Evolutionary conservation across 169 alveolate species (phyloP).

Genomic region (Cryptosporidium felis): DNA sequence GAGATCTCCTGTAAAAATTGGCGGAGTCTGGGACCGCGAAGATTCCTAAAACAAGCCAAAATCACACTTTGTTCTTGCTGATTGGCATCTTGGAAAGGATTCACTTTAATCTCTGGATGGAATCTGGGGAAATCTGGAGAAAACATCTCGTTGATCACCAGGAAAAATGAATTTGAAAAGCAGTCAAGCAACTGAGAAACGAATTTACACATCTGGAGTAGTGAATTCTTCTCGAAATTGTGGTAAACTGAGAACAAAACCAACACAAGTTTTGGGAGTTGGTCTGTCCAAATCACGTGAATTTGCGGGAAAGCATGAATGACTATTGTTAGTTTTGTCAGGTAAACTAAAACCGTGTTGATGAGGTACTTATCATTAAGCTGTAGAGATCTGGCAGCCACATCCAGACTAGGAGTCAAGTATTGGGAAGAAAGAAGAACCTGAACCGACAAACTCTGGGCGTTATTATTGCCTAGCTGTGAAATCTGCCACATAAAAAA

Average conservation of each 20-base stretch:
- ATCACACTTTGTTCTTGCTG: constrained; percentile 18
- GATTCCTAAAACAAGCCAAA: not conserved
- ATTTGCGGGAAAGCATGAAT: not conserved
- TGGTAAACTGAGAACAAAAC: constrained; percentile 20
- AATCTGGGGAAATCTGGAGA: not conserved
- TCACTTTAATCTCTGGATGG: constrained; percentile 20
- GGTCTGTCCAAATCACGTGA: constrained; percentile 27
- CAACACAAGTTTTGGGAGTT: not conserved
- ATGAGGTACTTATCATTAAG: constrained; percentile 37
- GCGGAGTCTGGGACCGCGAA: constrained; percentile 7
- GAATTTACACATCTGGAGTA: constrained; percentile 24
- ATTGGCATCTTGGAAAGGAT: constrained; percentile 33
- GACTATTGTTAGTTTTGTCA: constrained; percentile 8
- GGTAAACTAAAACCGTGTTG: constrained; percentile 6
- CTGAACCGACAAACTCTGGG: constrained; percentile 8
- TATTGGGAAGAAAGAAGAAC: constrained; percentile 10
- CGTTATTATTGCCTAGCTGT: not conserved
- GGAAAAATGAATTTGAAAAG: constrained; percentile 22
- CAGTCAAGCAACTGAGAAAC: constrained; percentile 11
- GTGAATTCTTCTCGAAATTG: constrained; percentile 19
- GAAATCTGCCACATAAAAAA: constrained; percentile 64
- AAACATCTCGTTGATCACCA: constrained; percentile 28
- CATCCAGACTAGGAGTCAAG: constrained; percentile 3
- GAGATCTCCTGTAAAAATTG: constrained; percentile 46
- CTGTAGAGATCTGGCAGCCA: constrained; percentile 8